These are phyloP conservation scores for Luffa acutangula DNA, from an alignment of 306 rosid genomes.

Conservation along the genomic window DNA sequence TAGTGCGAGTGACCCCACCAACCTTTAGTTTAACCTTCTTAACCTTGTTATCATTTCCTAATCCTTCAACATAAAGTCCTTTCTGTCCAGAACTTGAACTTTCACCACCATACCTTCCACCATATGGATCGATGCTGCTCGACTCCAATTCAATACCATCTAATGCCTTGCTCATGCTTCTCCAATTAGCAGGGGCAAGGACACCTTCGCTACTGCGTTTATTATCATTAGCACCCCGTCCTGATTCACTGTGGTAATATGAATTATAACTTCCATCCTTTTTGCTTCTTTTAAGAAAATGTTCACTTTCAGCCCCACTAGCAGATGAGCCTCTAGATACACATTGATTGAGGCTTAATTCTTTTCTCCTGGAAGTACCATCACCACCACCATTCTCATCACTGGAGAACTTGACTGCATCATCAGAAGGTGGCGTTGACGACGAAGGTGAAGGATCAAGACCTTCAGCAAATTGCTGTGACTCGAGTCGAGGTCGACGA, in stretches of 20 bases:
- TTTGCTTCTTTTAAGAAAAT: slow-evolving; percentile 23
- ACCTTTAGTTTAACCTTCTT: slow-evolving; percentile 87
- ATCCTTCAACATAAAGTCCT: slow-evolving; percentile 38
- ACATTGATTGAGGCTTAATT: slow-evolving; percentile 53
- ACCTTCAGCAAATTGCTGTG: slow-evolving; percentile 45
- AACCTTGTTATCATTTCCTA: slow-evolving; percentile 54
- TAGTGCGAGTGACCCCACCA: slow-evolving; percentile 63
- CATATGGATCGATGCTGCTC: slow-evolving; percentile 19
- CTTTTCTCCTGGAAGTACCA: slow-evolving; percentile 54
- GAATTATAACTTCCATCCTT: slow-evolving; percentile 40
- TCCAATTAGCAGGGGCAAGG: slow-evolving; percentile 93
- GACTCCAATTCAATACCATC: slow-evolving; percentile 7
- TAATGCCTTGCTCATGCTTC: slow-evolving; percentile 35
- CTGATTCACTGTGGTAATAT: slow-evolving; percentile 40
- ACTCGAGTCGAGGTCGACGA: slow-evolving; percentile 75
- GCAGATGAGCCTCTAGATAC: slow-evolving; percentile 33
- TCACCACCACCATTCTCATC: slow-evolving; percentile 63
- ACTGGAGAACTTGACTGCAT: slow-evolving; percentile 59
- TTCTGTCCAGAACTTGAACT: slow-evolving; percentile 36
- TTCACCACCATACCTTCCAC: slow-evolving; percentile 48
- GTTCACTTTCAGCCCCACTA: slow-evolving; percentile 32
- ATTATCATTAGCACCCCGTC: slow-evolving; percentile 30
- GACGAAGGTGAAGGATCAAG: slow-evolving; percentile 46
- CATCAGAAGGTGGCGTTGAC: slow-evolving; percentile 60
- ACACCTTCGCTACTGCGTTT: slow-evolving; percentile 74